Evolutionary conservation across 257 asterid species (phyloP), one percentile per base, ranked within the genome.

Genomic region (Rauvolfia tetraphylla): DNA sequence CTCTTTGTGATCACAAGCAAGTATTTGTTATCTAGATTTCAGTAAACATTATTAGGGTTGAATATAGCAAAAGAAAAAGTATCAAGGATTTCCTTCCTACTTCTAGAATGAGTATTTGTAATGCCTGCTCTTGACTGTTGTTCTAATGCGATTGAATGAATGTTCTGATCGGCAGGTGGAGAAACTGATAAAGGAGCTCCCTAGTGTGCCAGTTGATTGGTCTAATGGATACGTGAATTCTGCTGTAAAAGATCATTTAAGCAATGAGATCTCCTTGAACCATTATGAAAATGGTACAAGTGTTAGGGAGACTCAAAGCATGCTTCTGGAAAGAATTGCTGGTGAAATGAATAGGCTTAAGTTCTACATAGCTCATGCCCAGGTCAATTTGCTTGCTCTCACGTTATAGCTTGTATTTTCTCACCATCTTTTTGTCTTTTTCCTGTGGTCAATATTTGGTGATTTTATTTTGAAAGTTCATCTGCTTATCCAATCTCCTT

Each of bases 311-410:
- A 89, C 98, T 59, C 99, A 93, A 82, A 93, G 99, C 88, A 90
- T 93, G 97, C 90, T 92, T 81, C 82, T 95, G 79, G 98, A 95
- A 87, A 88, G 99, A 84, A 91, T 95, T 72, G 98, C 98, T 58
- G 91, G 97, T 71, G 99, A 95, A 87, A 93, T 95, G 99, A 95
- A 93, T 83, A 83, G 97, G 77, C 89, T 95, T 25, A 95, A 93
- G 87, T 95, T 95, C 85, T 93, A 93, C 63, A 89, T 89, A 71
- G 74, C 89, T 83, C 97, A 91, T 86, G 89, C 96, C 29, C 87
- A 93, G 98, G 97, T 93, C 89, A 83, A 78, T 78, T 79, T 78
- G 71, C 77, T 83, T 82, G 29, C 39, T 48, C 63, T 74, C 7
- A 65, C 57, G 27, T 68, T 3, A 1, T 65, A 67, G 36, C 44